Percentiles rank a stretch among this genome's conserved stretches.
phyloP scores from a whole-genome alignment of 257 asterid genomes.

The Echium plantagineum region DNA sequence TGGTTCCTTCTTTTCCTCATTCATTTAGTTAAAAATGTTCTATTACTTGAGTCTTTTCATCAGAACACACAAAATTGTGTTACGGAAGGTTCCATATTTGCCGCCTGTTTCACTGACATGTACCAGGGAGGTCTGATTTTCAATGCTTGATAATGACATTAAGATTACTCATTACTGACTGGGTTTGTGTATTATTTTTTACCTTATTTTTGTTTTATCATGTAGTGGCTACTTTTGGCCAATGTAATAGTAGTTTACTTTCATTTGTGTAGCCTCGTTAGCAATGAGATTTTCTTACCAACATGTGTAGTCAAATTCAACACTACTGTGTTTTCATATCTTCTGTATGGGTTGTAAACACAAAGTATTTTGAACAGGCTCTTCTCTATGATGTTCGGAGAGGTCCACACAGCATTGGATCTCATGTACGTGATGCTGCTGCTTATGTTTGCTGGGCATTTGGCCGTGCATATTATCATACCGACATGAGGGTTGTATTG shows the following conservation, averaged over 20 bases:
- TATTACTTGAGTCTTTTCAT: no score
- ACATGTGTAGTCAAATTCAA: neutral
- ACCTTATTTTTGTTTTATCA: neutral
- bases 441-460: constrained; percentile 99
- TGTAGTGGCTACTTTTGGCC: no score
- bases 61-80: no score
- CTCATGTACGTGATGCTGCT: constrained; percentile 99
- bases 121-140: no score
- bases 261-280: no score
- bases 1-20: no score
- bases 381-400: constrained; percentile 92
- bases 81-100: no score
- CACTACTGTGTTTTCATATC: neutral
- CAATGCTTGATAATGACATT: no score
- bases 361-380: constrained; percentile 40
- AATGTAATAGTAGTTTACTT: no score
- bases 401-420: constrained; percentile 98
- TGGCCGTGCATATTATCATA: constrained; percentile 79
- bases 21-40: no score
- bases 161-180: no score
- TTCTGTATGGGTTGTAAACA: neutral
- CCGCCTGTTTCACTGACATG: no score
- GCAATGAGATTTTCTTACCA: neutral
- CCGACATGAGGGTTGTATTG: constrained; percentile 75
- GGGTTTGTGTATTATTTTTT: neutral